phyloP scores from a whole-genome alignment of 768 basidiomycete species.

The Mycena galericulata region DNA sequence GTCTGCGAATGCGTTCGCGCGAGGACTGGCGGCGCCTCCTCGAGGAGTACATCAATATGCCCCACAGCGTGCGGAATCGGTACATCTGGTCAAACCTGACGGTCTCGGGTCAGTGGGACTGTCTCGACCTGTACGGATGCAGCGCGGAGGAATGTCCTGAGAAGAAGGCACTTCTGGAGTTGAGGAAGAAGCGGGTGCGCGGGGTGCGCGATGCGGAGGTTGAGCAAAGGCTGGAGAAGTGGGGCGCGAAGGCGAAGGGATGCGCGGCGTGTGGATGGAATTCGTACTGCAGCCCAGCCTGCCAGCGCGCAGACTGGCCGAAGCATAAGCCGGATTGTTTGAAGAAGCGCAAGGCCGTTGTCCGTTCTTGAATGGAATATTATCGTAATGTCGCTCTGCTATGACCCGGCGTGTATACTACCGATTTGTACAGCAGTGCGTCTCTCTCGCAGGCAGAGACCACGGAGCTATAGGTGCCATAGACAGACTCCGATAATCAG shows the following conservation, averaged over 20 bases:
- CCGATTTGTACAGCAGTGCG: too few relatives aligned
- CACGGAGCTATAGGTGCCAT: too few relatives aligned
- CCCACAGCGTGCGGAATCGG: slow-evolving; percentile 30
- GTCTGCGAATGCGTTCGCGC: slow-evolving; percentile 21
- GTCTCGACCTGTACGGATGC: slow-evolving; percentile 39
- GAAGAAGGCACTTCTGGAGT: slow-evolving; percentile 32
- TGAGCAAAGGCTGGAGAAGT: slow-evolving; percentile 40
- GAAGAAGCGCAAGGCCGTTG: background rate
- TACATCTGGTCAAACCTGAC: slow-evolving; percentile 38
- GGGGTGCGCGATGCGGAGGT: slow-evolving; percentile 39
- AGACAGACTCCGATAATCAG: too few relatives aligned
- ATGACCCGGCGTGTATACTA: too few relatives aligned
- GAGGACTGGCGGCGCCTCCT: slow-evolving; percentile 38
- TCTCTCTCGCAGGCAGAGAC: too few relatives aligned
- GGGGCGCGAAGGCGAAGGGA: slow-evolving; percentile 38
- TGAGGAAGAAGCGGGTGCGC: slow-evolving; percentile 34
- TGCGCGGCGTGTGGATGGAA: slow-evolving; percentile 37
- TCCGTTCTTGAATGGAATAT: background rate
- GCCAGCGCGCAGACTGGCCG: slow-evolving; percentile 42
- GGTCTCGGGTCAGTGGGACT: slow-evolving; percentile 42
- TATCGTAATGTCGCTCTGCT: too few relatives aligned
- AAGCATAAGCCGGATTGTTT: slow-evolving; percentile 37
- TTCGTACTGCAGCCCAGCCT: slow-evolving; percentile 40
- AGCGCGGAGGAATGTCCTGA: slow-evolving; percentile 37
- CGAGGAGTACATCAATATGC: slow-evolving; percentile 34